A percentile compares a stretch with the other conserved stretches of the same genome.
phyloP scores from a whole-genome alignment of 2,329 filamentous ascomycete genomes.

The Chaetomium olivaceum region DNA sequence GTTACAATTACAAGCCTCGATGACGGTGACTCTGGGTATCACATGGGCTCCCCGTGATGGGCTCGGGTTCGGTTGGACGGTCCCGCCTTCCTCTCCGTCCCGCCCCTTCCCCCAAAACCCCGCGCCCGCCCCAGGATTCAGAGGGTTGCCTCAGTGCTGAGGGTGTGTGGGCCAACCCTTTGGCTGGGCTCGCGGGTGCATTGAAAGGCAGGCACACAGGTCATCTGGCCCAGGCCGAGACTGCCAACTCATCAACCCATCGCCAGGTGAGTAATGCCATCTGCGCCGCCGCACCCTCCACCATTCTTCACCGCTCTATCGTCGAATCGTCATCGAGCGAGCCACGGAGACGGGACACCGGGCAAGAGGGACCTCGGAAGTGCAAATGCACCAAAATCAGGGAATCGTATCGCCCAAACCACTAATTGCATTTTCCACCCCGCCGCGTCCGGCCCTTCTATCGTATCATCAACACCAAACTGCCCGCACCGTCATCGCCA shows the following conservation, averaged over 20 bases:
- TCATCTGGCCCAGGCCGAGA: constrained; percentile 30
- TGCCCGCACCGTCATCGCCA: constrained; percentile 8
- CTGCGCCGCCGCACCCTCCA: constrained; percentile 12
- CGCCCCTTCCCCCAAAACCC: constrained; percentile 22
- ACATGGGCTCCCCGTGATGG: constrained; percentile 2
- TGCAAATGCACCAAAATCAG: constrained; percentile 16
- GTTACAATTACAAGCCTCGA: background rate
- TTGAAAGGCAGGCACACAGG: constrained; percentile 22
- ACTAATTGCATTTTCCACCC: background rate
- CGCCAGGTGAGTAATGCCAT: constrained; percentile 31
- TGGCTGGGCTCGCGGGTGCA: constrained; percentile 24
- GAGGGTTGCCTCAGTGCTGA: constrained; percentile 12
- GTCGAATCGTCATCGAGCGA: constrained; percentile 13
- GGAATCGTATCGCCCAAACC: constrained; percentile 1
- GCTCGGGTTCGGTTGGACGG: constrained; percentile 10
- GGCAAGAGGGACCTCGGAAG: background rate
- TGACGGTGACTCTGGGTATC: background rate
- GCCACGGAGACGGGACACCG: background rate
- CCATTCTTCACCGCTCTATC: constrained; percentile 12
- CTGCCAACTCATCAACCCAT: constrained; percentile 34
- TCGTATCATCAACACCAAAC: background rate
- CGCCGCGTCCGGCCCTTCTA: background rate
- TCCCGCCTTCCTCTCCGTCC: constrained; percentile 27
- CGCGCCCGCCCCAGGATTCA: constrained; percentile 6
- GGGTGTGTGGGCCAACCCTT: constrained; percentile 25